Percentiles rank a stretch among this genome's conserved stretches.
Evolutionary conservation across 306 rosid genomes (phyloP).

Genomic region (Prunus mira): DNA sequence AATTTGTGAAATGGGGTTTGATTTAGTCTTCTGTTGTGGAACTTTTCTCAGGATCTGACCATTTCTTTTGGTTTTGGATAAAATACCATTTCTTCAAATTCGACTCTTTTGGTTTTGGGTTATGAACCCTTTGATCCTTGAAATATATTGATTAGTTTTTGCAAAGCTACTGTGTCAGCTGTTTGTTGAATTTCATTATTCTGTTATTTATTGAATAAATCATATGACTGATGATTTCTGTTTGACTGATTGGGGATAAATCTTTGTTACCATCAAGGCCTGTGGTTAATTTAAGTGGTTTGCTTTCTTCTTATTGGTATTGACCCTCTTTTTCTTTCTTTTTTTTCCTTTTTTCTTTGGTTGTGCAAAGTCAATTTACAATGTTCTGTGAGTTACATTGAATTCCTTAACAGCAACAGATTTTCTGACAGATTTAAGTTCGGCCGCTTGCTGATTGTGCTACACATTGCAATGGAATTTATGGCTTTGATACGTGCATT

Average conservation of each 20-base stretch:
- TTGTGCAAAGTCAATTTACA: too few species aligned
- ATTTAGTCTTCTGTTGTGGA: constrained; percentile 13
- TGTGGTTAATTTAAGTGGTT: too few species aligned
- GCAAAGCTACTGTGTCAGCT: not conserved
- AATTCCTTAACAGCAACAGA: not conserved
- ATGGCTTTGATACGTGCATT: not conserved
- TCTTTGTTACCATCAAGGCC: not conserved
- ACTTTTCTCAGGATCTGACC: constrained; percentile 22
- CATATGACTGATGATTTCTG: not conserved
- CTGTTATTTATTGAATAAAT: not conserved
- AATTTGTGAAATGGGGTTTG: constrained; percentile 11
- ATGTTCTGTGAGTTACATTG: not conserved
- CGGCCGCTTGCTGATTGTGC: not conserved
- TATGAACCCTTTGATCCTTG: too few species aligned
- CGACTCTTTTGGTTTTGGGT: not conserved
- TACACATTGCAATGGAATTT: not conserved
- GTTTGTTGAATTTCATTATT: not conserved
- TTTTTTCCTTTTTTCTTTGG: not conserved
- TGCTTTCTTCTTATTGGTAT: too few species aligned
- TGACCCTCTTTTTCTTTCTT: not conserved
- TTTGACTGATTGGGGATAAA: not conserved
- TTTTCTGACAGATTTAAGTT: too few species aligned
- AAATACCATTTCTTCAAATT: not conserved
- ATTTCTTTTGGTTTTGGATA: not conserved
- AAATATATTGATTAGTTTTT: not conserved